A percentile compares a stretch with the other conserved stretches of the same genome.
These are phyloP conservation scores for Fagus crenata DNA, from an alignment of 306 rosid species.

Conservation along the genomic window DNA sequence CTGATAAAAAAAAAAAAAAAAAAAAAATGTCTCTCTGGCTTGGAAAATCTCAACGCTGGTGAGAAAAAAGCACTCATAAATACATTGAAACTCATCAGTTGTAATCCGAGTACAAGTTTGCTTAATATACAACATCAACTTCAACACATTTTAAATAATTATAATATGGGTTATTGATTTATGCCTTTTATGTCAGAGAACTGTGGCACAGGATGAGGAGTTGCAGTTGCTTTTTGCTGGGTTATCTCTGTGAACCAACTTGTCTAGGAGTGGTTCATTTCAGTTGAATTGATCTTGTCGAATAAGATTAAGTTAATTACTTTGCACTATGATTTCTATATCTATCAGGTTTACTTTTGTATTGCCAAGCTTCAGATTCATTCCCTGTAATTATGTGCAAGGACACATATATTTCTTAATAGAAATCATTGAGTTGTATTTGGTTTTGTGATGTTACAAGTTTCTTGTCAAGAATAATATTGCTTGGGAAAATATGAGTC, in stretches of 20 bases:
- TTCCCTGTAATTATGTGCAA: too few relatives aligned
- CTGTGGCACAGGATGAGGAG: conserved; percentile 63
- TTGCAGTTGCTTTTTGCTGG: conserved; percentile 84
- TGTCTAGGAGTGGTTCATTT: conserved; percentile 37
- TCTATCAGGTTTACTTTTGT: background rate
- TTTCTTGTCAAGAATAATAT: too few relatives aligned
- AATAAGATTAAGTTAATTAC: conserved; percentile 9
- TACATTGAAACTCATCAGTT: too few relatives aligned
- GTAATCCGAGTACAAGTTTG: background rate
- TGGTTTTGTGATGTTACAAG: too few relatives aligned
- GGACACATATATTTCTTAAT: too few relatives aligned
- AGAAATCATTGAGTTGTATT: too few relatives aligned
- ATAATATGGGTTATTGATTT: background rate
- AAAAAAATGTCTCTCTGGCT: too few relatives aligned
- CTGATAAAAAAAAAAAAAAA: too few relatives aligned
- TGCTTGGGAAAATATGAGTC: too few relatives aligned
- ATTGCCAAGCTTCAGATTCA: background rate
- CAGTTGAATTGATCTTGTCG: conserved; percentile 5
- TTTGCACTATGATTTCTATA: background rate
- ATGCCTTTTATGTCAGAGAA: conserved; percentile 53
- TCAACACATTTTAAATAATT: background rate
- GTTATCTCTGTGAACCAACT: conserved; percentile 61
- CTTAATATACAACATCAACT: background rate
- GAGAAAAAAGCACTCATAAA: too few relatives aligned
- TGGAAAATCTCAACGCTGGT: too few relatives aligned